Conservation (phyloP, 2,329 filamentous ascomycete species). For the Paradendryphiella salina region DNA sequence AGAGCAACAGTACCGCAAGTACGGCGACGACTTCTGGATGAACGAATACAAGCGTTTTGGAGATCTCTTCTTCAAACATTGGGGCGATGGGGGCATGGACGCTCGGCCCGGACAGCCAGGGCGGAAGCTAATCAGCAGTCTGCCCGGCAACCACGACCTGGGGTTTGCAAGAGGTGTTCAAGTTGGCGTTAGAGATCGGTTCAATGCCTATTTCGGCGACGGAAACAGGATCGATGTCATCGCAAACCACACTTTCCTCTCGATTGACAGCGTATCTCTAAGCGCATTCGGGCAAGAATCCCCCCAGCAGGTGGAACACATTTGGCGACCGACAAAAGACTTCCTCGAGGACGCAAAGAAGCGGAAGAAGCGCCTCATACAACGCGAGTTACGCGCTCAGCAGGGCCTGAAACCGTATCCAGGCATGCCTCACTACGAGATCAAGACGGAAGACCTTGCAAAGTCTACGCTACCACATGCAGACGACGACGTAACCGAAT, state of each 20-base stretch:
- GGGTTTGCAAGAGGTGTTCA: slow-evolving; percentile 89
- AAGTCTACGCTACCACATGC: slow-evolving; percentile 38
- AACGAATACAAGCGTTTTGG: slow-evolving; percentile 83
- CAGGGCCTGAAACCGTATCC: slow-evolving; percentile 62
- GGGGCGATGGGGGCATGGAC: slow-evolving; percentile 60
- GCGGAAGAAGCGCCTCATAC: slow-evolving; percentile 68
- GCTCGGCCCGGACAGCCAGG: slow-evolving; percentile 65
- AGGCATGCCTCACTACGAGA: slow-evolving; percentile 61
- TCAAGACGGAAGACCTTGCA: slow-evolving; percentile 56
- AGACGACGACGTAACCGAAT: slow-evolving; percentile 58
- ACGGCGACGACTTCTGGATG: slow-evolving; percentile 82
- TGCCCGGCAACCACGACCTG: slow-evolving; percentile 94
- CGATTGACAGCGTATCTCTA: slow-evolving; percentile 83
- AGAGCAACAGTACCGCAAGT: slow-evolving; percentile 71
- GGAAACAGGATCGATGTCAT: slow-evolving; percentile 89
- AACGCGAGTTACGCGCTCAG: slow-evolving; percentile 68
- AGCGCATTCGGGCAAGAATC: slow-evolving; percentile 67
- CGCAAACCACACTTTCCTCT: slow-evolving; percentile 94
- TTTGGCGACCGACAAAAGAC: slow-evolving; percentile 75
- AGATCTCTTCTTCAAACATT: slow-evolving; percentile 78
- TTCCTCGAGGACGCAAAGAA: slow-evolving; percentile 72
- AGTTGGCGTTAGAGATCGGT: slow-evolving; percentile 75
- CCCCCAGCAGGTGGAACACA: slow-evolving; percentile 58
- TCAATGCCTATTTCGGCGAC: slow-evolving; percentile 85
- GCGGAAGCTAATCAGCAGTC: slow-evolving; percentile 76